phyloP scores from a whole-genome alignment of 176 grass and related monocot genomes.

The Aegilops tauschii region DNA sequence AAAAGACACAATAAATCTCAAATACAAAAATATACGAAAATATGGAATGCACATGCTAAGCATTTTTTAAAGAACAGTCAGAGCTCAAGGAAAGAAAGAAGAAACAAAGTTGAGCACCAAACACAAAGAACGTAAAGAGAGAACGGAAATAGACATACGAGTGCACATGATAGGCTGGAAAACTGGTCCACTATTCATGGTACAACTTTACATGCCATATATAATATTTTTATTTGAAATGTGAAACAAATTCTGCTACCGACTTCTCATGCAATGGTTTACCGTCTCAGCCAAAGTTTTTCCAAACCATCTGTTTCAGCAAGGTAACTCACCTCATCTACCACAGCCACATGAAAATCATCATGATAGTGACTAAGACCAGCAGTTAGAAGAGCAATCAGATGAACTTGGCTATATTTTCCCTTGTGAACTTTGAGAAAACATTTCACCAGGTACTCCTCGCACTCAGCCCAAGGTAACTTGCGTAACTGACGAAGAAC shows the following conservation, averaged over 20 bases:
- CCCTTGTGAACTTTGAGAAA: conserved; percentile 84
- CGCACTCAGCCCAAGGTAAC: conserved; percentile 73
- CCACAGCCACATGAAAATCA: conserved; percentile 61
- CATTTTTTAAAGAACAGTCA: not conserved
- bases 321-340: conserved; percentile 60
- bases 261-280: not conserved
- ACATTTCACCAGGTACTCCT: conserved; percentile 65
- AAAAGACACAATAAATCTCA: conserved; percentile 8
- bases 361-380: conserved; percentile 62
- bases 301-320: not conserved
- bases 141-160: not conserved
- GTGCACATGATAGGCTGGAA: not conserved
- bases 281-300: not conserved
- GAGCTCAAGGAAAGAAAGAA: not conserved
- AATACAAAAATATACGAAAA: not conserved
- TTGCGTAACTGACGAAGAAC: conserved; percentile 69
- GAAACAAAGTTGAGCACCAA: not conserved
- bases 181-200: not conserved
- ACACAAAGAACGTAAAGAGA: conserved; percentile 6
- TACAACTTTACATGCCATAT: not conserved
- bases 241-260: not conserved
- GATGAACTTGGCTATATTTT: conserved; percentile 70
- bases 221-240: not conserved
- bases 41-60: not conserved
- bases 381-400: conserved; percentile 60